Conservation (phyloP, 805 yeast species). For the Saccharomycopsis guyanensis region DNA sequence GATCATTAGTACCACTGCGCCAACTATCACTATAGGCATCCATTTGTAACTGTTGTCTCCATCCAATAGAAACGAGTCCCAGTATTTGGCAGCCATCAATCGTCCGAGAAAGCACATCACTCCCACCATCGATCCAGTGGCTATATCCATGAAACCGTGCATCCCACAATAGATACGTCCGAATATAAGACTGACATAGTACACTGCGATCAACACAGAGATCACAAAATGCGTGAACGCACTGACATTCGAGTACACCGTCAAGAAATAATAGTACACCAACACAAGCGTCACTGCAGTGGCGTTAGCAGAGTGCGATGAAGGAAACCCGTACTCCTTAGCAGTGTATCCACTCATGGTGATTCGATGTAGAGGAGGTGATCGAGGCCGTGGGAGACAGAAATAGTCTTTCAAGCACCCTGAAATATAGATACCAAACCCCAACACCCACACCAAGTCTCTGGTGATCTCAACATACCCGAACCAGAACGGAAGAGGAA, state of each 20-base stretch:
- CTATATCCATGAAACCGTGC: conserved; percentile 86
- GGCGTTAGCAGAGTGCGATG: conserved; percentile 93
- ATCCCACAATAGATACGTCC: conserved; percentile 94
- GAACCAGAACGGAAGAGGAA: conserved; percentile 81
- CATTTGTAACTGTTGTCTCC: conserved; percentile 16
- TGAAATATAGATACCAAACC: conserved; percentile 49
- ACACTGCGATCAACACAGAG: conserved; percentile 29
- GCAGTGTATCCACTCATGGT: conserved; percentile 89
- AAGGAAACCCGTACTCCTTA: conserved; percentile 91
- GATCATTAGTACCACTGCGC: conserved; percentile 41
- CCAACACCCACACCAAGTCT: conserved; percentile 63
- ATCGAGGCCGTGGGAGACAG: conserved; percentile 85
- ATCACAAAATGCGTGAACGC: conserved; percentile 20
- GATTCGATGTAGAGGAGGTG: conserved; percentile 87
- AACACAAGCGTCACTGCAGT: conserved; percentile 64
- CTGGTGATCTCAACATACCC: conserved; percentile 53
- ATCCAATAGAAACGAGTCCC: conserved; percentile 40
- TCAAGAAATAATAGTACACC: conserved; percentile 23
- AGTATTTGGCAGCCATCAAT: conserved; percentile 30
- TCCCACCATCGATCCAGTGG: conserved; percentile 63
- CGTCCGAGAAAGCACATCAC: conserved; percentile 42
- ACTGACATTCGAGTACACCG: background rate
- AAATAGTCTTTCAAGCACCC: conserved; percentile 78
- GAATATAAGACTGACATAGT: conserved; percentile 55
- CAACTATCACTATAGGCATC: conserved; percentile 32